A percentile compares a stretch with the other conserved stretches of the same genome.
Conservation (phyloP, 2,329 filamentous ascomycete genomes). For the Monosporascus sp. region DNA sequence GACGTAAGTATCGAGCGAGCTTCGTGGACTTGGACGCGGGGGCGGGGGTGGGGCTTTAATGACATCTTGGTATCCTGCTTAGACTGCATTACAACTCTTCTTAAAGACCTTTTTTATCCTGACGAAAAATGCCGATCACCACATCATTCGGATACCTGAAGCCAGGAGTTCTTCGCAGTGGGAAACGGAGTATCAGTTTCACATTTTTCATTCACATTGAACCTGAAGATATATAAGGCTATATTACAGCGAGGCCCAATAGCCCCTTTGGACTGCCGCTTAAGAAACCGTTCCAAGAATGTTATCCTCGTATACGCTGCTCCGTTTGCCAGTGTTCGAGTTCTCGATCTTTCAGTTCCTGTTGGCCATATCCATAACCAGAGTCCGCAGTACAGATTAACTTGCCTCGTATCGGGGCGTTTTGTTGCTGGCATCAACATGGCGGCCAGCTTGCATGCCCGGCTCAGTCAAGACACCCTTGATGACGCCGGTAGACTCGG, state of each 20-base stretch:
- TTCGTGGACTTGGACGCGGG: too few relatives aligned
- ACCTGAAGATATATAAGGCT: background rate
- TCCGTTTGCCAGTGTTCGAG: constrained; percentile 12
- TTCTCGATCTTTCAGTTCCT: constrained; percentile 9
- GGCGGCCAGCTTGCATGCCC: constrained; percentile 9
- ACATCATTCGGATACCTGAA: too few relatives aligned
- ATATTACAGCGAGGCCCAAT: background rate
- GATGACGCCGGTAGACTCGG: constrained; percentile 9
- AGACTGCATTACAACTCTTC: too few relatives aligned
- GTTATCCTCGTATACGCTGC: constrained; percentile 10
- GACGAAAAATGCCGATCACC: too few relatives aligned
- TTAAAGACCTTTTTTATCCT: too few relatives aligned
- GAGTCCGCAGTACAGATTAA: too few relatives aligned
- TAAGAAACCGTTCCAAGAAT: constrained; percentile 7
- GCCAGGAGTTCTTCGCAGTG: too few relatives aligned
- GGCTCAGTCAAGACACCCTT: constrained; percentile 13
- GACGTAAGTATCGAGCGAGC: too few relatives aligned
- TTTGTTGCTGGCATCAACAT: constrained; percentile 9
- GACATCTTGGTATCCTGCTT: too few relatives aligned
- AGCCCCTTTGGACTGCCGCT: background rate
- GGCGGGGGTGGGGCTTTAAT: too few relatives aligned
- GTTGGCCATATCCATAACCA: background rate
- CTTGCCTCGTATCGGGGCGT: constrained; percentile 14
- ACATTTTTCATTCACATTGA: background rate
- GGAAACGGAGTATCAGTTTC: too few relatives aligned